Percentiles rank a stretch among this genome's conserved stretches.
These are phyloP conservation scores for Annona cherimola DNA, from an alignment of 164 flowering plant genomes.

Conservation along the genomic window DNA sequence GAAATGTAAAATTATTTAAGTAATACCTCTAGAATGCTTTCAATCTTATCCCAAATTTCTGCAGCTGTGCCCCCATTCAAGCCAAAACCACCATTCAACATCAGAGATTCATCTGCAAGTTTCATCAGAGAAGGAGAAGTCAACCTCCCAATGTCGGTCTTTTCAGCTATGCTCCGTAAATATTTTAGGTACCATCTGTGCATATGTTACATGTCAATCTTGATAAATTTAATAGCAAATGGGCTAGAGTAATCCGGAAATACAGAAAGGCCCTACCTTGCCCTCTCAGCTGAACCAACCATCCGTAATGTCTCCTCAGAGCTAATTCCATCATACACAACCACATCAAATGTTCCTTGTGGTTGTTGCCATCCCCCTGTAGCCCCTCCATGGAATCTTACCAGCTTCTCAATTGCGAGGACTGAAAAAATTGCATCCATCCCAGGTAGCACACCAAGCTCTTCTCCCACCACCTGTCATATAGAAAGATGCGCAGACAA, in stretches of 20 bases:
- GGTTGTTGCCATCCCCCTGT: constrained; percentile 19
- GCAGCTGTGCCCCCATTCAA: constrained; percentile 54
- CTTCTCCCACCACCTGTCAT: constrained; percentile 88
- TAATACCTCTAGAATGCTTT: constrained; percentile 53
- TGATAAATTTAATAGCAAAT: constrained; percentile 5
- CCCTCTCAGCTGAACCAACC: constrained; percentile 62
- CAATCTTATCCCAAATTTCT: constrained; percentile 69
- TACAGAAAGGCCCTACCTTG: constrained; percentile 42
- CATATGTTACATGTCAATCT: constrained; percentile 8
- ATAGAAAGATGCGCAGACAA: constrained; percentile 11
- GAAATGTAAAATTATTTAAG: background rate
- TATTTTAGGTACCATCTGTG: constrained; percentile 80
- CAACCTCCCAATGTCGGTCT: constrained; percentile 84
- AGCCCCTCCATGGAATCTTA: constrained; percentile 34
- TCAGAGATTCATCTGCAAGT: constrained; percentile 63
- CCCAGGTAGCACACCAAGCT: constrained; percentile 94
- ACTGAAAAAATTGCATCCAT: constrained; percentile 83
- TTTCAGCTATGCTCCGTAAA: constrained; percentile 68
- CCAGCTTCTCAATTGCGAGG: constrained; percentile 43
- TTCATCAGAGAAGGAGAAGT: constrained; percentile 75
- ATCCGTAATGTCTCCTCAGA: constrained; percentile 73
- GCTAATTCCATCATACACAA: constrained; percentile 78
- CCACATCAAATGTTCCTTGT: constrained; percentile 47
- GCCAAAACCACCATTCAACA: constrained; percentile 29
- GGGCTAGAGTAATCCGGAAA: constrained; percentile 3